Conservation (phyloP, 768 basidiomycete species). For the Pleurotus salmoneostramineus region DNA sequence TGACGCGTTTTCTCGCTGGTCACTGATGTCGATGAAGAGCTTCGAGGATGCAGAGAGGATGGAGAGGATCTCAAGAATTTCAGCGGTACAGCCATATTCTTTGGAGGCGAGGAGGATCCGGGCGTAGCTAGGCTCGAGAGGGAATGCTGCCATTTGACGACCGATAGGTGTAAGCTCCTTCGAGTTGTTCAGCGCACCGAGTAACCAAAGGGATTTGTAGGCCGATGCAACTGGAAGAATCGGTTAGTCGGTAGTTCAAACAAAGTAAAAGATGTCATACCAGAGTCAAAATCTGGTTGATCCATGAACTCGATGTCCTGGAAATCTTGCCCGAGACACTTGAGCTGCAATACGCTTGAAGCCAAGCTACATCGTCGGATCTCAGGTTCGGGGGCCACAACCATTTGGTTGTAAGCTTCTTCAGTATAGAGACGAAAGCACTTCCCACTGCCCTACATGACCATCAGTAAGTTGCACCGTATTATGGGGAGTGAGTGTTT, state of each 20-base stretch:
- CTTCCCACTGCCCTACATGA: conserved; percentile 61
- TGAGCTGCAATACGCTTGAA: conserved; percentile 80
- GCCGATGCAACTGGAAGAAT: conserved; percentile 51
- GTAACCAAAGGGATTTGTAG: conserved; percentile 68
- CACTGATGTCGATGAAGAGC: conserved; percentile 73
- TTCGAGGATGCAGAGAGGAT: conserved; percentile 78
- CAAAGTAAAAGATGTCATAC: conserved; percentile 38
- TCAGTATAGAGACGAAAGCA: conserved; percentile 96
- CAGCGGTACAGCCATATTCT: conserved; percentile 65
- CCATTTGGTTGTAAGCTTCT: conserved; percentile 65
- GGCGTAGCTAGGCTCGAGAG: conserved; percentile 83
- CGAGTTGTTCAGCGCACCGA: conserved; percentile 72
- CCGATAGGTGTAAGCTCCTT: conserved; percentile 71
- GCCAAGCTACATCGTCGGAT: conserved; percentile 86
- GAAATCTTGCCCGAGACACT: conserved; percentile 78
- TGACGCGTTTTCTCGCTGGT: conserved; percentile 68
- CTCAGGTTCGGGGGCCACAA: conserved; percentile 74
- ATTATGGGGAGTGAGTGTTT: conserved; percentile 11
- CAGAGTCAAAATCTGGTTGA: conserved; percentile 66
- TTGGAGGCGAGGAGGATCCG: conserved; percentile 79
- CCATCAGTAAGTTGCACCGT: background rate
- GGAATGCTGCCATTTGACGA: conserved; percentile 83
- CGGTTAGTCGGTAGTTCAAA: background rate
- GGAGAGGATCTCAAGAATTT: conserved; percentile 83
- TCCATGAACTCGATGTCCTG: conserved; percentile 89